Evolutionary conservation across 2,329 filamentous ascomycete species (phyloP).

Genomic region (Diaporthe ilicicola): DNA sequence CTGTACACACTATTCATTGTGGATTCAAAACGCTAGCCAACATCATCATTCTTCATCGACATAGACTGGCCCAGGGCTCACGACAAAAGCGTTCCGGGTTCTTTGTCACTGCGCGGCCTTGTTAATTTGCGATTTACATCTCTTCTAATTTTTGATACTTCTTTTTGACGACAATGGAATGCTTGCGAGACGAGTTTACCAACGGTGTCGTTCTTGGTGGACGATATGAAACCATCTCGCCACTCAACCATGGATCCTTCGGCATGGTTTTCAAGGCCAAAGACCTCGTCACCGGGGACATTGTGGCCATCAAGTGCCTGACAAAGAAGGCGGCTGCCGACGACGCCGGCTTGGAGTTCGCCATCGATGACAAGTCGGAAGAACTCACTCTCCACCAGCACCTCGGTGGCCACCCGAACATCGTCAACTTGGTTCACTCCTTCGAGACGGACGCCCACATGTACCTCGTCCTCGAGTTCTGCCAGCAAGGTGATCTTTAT

Average conservation of each 20-base stretch:
- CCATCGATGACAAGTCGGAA: conserved; percentile 84
- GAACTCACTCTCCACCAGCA: conserved; percentile 82
- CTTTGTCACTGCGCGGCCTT: conserved; percentile 38
- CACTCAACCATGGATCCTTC: conserved; percentile 98
- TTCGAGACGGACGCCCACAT: conserved; percentile 92
- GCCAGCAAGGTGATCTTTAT: conserved; percentile 93
- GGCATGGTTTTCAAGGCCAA: conserved; percentile 97
- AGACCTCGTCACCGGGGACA: conserved; percentile 78
- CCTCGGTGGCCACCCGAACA: conserved; percentile 84
- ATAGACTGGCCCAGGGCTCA: conserved; percentile 33
- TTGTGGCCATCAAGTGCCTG: conserved; percentile 95
- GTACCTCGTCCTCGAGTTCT: conserved; percentile 95
- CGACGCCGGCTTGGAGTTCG: conserved; percentile 69
- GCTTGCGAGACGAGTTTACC: conserved; percentile 83
- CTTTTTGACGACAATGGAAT: conserved; percentile 69
- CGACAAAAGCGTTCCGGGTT: conserved; percentile 34
- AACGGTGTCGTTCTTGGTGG: conserved; percentile 83
- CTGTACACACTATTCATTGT: conserved; percentile 29
- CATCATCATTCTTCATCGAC: conserved; percentile 34
- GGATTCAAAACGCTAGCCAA: conserved; percentile 25
- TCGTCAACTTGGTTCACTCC: conserved; percentile 89
- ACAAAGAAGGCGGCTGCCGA: conserved; percentile 78
- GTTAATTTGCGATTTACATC: conserved; percentile 38
- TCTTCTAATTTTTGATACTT: conserved; percentile 35
- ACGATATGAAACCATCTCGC: conserved; percentile 89